phyloP scores from a whole-genome alignment of 805 yeast species.

The Starmerella sp. region DNA sequence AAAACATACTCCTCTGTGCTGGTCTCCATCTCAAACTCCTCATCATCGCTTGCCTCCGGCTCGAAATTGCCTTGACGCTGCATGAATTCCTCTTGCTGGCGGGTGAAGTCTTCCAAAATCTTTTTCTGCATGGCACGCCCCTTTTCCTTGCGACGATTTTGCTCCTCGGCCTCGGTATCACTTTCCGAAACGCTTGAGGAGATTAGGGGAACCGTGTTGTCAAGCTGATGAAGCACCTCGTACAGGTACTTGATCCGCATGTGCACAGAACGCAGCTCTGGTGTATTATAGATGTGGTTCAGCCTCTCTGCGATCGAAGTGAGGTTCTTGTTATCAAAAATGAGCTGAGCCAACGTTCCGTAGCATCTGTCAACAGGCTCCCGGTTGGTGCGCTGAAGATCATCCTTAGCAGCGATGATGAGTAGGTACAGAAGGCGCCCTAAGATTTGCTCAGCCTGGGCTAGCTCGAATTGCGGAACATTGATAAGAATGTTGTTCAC shows the following conservation, averaged over 20 bases:
- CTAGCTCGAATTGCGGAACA: slow-evolving; percentile 21
- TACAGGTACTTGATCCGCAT: slow-evolving; percentile 11
- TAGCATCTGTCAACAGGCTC: slow-evolving; percentile 3
- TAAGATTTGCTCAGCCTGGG: slow-evolving; percentile 44
- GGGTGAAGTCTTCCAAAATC: slow-evolving; percentile 65
- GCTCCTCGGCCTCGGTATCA: slow-evolving; percentile 25
- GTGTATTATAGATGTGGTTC: slow-evolving; percentile 6
- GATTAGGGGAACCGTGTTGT: slow-evolving; percentile 9
- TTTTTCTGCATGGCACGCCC: slow-evolving; percentile 63
- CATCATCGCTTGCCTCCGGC: slow-evolving; percentile 27
- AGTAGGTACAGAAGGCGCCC: slow-evolving; percentile 54
- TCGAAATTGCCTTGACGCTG: slow-evolving; percentile 36
- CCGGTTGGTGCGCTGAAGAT: slow-evolving; percentile 13
- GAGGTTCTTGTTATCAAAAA: slow-evolving; percentile 3
- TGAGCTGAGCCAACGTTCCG: slow-evolving; percentile 10
- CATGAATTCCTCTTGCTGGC: slow-evolving; percentile 68
- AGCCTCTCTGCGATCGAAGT: slow-evolving; percentile 17
- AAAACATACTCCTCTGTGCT: slow-evolving; percentile 29
- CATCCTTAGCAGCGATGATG: slow-evolving; percentile 46
- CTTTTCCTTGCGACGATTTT: slow-evolving; percentile 49
- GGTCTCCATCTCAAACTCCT: slow-evolving; percentile 17
- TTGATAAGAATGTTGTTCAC: slow-evolving; percentile 13
- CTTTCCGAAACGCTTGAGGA: slow-evolving; percentile 27
- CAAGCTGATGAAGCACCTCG: slow-evolving; percentile 13
- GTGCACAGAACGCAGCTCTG: slow-evolving; percentile 4